Percentiles rank a stretch among this genome's conserved stretches.
phyloP scores from a whole-genome alignment of 345 rosid species.

The Bruguiera gymnorhiza region DNA sequence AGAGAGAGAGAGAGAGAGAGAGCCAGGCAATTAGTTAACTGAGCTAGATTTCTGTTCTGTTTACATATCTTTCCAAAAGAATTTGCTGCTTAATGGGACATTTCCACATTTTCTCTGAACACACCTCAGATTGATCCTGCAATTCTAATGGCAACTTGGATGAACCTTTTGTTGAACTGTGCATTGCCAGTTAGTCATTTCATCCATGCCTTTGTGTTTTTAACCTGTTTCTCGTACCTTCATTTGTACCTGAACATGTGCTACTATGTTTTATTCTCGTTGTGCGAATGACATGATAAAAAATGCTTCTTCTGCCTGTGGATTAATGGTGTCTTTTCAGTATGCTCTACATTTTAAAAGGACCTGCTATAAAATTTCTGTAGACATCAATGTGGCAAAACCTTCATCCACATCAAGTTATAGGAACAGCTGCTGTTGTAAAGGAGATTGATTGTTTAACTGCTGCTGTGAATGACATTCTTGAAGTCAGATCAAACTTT shows the following conservation, averaged over 20 bases:
- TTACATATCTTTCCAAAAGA: neutral
- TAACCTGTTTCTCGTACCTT: neutral
- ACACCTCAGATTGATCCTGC: neutral
- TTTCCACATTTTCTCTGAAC: neutral
- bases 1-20: too few species aligned
- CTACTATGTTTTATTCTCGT: neutral
- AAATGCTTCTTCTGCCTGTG: neutral
- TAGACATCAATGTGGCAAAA: constrained; percentile 94
- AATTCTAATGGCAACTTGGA: neutral
- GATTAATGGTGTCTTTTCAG: neutral
- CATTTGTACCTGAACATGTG: neutral
- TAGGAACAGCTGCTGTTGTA: constrained; percentile 65
- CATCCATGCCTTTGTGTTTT: neutral
- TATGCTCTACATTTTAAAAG: constrained; percentile 6
- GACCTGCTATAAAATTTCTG: constrained; percentile 8
- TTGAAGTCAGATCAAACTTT: constrained; percentile 59
- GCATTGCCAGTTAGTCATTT: neutral
- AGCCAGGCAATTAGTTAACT: neutral
- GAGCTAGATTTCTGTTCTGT: neutral
- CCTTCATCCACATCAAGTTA: constrained; percentile 84
- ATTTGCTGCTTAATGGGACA: neutral
- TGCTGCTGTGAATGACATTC: constrained; percentile 65
- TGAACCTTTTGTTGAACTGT: neutral
- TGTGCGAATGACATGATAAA: neutral
- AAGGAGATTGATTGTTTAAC: constrained; percentile 90